phyloP scores from a whole-genome alignment of 768 basidiomycete species.

The Lentinus tigrinus region DNA sequence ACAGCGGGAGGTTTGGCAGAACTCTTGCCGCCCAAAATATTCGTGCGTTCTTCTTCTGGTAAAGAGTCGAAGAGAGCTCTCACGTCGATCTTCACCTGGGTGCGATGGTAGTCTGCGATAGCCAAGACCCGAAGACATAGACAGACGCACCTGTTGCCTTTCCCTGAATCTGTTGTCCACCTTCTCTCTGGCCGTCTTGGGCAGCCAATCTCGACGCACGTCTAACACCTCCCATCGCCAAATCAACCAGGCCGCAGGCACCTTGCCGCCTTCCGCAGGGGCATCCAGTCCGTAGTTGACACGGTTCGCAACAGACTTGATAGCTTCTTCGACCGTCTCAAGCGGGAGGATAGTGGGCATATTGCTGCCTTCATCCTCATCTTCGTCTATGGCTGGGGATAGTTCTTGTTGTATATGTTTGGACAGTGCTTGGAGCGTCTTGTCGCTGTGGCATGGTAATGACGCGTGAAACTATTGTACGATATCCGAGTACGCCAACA shows the following conservation, averaged over 20 bases:
- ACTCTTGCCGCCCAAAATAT: constrained; percentile 44
- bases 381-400: constrained; percentile 61
- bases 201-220: constrained; percentile 57
- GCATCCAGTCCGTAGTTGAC: constrained; percentile 79
- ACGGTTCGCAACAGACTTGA: constrained; percentile 61
- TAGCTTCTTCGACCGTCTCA: constrained; percentile 56
- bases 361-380: constrained; percentile 37
- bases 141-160: constrained; percentile 55
- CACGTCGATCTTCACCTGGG: constrained; percentile 60
- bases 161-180: constrained; percentile 61
- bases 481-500: neutral
- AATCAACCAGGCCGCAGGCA: constrained; percentile 62
- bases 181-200: constrained; percentile 63
- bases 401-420: constrained; percentile 72
- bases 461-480: neutral
- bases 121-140: neutral
- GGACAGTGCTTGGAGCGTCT: constrained; percentile 56
- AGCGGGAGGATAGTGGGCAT: constrained; percentile 38
- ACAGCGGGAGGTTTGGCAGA: neutral
- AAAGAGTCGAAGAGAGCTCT: constrained; percentile 54
- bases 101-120: neutral
- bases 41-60: constrained; percentile 53
- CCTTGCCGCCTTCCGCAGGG: constrained; percentile 44
- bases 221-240: constrained; percentile 89
- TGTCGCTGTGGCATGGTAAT: constrained; percentile 54